phyloP scores from a whole-genome alignment of 2,329 filamentous ascomycete genomes.

The Volutella citrinella region DNA sequence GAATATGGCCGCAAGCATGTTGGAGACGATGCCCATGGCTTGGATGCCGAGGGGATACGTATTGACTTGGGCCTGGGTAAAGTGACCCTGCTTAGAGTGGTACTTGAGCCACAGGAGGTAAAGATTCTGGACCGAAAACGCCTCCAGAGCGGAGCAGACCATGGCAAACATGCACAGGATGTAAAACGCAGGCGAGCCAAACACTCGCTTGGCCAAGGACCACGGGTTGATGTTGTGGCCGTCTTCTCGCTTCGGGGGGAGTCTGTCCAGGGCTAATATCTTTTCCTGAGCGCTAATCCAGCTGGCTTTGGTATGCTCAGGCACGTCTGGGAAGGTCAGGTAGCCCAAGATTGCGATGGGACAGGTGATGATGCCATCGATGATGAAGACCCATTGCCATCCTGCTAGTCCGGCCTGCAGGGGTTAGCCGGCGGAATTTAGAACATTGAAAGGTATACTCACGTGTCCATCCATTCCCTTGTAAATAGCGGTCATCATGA shows the following conservation, averaged over 20 bases:
- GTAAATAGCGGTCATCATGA: constrained; percentile 48
- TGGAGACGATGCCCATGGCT: constrained; percentile 22
- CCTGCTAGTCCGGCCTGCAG: constrained; percentile 36
- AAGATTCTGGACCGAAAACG: constrained; percentile 19
- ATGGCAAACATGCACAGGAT: constrained; percentile 36
- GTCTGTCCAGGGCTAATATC: constrained; percentile 23
- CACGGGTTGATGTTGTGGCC: constrained; percentile 31
- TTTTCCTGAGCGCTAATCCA: constrained; percentile 33
- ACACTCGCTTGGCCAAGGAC: constrained; percentile 26
- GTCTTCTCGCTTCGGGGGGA: constrained; percentile 30
- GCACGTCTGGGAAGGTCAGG: constrained; percentile 19
- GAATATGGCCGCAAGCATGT: constrained; percentile 17
- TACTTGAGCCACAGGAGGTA: constrained; percentile 25
- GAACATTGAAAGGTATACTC: no score
- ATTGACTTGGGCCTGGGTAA: constrained; percentile 22
- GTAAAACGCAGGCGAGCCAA: constrained; percentile 29
- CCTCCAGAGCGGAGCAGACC: constrained; percentile 17
- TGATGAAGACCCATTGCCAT: constrained; percentile 46
- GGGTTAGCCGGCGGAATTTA: no score
- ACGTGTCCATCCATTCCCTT: constrained; percentile 34
- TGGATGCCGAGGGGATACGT: constrained; percentile 24
- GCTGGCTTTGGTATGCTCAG: constrained; percentile 33
- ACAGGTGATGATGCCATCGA: constrained; percentile 23
- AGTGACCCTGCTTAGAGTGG: constrained; percentile 14
- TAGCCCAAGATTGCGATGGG: constrained; percentile 21